Evolutionary conservation across 192 early-diverging fungal genomes (phyloP).

Genomic region (Dispira parvispora): DNA sequence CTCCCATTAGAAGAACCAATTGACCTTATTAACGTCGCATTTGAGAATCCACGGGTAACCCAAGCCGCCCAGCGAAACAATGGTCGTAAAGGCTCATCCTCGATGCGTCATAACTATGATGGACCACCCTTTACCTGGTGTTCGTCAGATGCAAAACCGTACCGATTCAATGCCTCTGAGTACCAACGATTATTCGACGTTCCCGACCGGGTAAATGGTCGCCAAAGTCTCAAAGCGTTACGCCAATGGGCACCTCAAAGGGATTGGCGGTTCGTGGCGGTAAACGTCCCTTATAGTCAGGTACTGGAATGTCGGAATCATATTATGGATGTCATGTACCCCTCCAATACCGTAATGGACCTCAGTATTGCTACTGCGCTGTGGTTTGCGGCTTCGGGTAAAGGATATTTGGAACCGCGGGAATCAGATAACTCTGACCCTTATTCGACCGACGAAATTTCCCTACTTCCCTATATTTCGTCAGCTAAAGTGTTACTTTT

Average conservation of each 20-base stretch:
- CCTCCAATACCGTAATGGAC: slow-evolving; percentile 86
- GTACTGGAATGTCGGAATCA: slow-evolving; percentile 30
- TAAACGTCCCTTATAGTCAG: slow-evolving; percentile 68
- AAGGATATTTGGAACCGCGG: slow-evolving; percentile 24
- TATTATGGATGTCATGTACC: slow-evolving; percentile 59
- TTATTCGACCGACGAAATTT: background rate
- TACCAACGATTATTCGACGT: slow-evolving; percentile 29
- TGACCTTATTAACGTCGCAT: slow-evolving; percentile 88
- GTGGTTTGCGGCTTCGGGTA: slow-evolving; percentile 87
- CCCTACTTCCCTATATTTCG: slow-evolving; percentile 31
- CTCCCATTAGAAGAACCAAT: slow-evolving; percentile 59
- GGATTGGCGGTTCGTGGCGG: slow-evolving; percentile 76
- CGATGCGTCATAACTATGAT: background rate
- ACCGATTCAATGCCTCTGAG: background rate
- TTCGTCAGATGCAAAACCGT: too few relatives aligned
- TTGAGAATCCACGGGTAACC: slow-evolving; percentile 66
- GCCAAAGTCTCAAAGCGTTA: slow-evolving; percentile 30
- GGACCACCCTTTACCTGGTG: background rate
- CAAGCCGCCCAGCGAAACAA: slow-evolving; percentile 14
- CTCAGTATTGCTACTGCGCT: slow-evolving; percentile 92
- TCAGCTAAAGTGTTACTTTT: slow-evolving; percentile 61
- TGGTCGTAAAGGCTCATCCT: background rate
- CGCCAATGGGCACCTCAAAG: slow-evolving; percentile 43
- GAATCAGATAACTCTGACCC: background rate
- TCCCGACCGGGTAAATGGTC: slow-evolving; percentile 72